These are phyloP conservation scores for Omphalea diandra DNA, from an alignment of 441 rosid genomes.

Conservation along the genomic window DNA sequence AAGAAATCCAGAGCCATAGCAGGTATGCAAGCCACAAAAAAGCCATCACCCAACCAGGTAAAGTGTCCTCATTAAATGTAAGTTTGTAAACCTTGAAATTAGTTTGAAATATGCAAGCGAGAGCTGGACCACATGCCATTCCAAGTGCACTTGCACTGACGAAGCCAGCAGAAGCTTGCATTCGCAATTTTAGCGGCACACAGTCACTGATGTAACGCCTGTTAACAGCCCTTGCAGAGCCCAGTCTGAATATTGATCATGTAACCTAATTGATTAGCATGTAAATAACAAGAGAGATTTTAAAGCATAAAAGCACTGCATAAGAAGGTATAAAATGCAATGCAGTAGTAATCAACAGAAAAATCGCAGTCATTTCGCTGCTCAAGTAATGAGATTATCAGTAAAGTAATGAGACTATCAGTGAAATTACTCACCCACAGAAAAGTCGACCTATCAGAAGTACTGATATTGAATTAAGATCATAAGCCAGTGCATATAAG, in stretches of 20 bases:
- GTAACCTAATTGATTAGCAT: neutral
- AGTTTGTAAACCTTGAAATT: constrained; percentile 68
- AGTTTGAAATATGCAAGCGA: constrained; percentile 85
- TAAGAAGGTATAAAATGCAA: neutral
- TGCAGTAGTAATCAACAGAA: neutral
- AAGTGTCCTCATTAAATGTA: constrained; percentile 70
- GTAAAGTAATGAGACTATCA: no score
- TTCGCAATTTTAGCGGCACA: constrained; percentile 75
- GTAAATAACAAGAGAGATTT: no score
- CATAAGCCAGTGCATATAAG: constrained; percentile 90
- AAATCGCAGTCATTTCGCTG: neutral
- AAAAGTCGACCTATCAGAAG: constrained; percentile 79
- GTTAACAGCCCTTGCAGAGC: constrained; percentile 98
- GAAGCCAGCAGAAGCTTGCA: constrained; percentile 98
- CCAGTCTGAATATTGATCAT: constrained; percentile 48
- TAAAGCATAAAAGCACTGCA: neutral
- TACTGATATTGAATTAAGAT: constrained; percentile 64
- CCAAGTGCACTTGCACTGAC: constrained; percentile 99
- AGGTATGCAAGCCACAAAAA: constrained; percentile 75
- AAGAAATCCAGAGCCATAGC: constrained; percentile 78
- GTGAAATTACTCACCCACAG: constrained; percentile 60
- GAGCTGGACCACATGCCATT: constrained; percentile 99
- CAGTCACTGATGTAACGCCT: constrained; percentile 94
- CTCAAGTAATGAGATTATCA: constrained; percentile 14
- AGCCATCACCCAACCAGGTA: constrained; percentile 98